Evolutionary conservation across 805 yeast species (phyloP), one percentile per base, ranked within the genome.

Genomic region (Lachancea sp.): DNA sequence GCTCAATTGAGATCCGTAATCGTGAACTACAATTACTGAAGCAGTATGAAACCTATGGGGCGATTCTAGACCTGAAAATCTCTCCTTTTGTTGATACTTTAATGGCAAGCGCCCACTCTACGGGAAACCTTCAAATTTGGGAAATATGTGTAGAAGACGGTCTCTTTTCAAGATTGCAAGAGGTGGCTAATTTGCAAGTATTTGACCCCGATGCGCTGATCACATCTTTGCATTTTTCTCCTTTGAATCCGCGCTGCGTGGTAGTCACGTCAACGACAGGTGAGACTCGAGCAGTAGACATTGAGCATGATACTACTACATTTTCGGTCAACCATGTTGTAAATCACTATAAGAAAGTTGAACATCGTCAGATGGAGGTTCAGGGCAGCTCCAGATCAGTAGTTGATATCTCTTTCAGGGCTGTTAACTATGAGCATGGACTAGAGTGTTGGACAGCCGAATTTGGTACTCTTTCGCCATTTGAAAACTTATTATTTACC

Each of bases 381-480:
- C 53, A 53, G 41, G 51, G 49, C 33, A 11, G 42, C 41, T n/a
- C 8, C 8, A 34, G 17, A 8, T 30, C 29, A 5, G 25, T 17
- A 8, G 17, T 29, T 8, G 23, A 39, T 6, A 13, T 15, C n/a
- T 12, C 16, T 5, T 5, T 21, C 17, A 19, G 28, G 13, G 22
- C 24, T 18, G 61, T 74, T 25, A 43, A 55, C 8, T 56, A 71
- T 1, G 42, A 60, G 0, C 97, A 90, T 58, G 69, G 72, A 8
- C 61, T 88, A 24, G 96, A 90, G 60, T 85, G 95, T 45, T 89
- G 97, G 97, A 84, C 83, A 4, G 84, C 86, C 5, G 76, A 76
- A 2, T 84, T 79, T 63, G 88, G 85, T 7, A 71, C 70, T 33
- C 48, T 65, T 18, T 74, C 75, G 6, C 74, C 72, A 3, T 56